Percentiles rank a stretch among this genome's conserved stretches.
These are phyloP conservation scores for Coprinopsis sp. DNA, from an alignment of 768 basidiomycete genomes.

Conservation along the genomic window DNA sequence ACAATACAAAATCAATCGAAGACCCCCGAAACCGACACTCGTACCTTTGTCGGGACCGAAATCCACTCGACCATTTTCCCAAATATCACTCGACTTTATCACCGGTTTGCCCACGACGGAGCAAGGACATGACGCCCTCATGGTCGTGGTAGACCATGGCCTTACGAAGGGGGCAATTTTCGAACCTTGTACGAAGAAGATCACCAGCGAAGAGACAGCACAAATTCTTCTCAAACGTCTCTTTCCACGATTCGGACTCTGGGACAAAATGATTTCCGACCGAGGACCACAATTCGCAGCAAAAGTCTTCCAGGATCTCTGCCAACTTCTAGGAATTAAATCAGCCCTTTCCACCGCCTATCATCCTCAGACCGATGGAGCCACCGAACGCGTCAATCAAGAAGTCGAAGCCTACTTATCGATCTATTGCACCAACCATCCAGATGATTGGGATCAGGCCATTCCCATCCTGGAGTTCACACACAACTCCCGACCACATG, in stretches of 20 bases:
- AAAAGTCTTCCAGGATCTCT: constrained; percentile 16
- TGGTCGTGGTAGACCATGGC: constrained; percentile 8
- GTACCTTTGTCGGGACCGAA: neutral
- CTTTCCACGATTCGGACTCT: constrained; percentile 7
- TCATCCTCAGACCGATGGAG: constrained; percentile 28
- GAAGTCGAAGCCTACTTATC: constrained; percentile 18
- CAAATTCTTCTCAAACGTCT: neutral
- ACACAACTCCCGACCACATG: constrained; percentile 14
- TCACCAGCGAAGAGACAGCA: constrained; percentile 5
- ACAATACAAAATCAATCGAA: constrained; percentile 11
- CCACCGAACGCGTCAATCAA: constrained; percentile 19
- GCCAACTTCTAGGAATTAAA: constrained; percentile 14
- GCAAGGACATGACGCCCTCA: neutral
- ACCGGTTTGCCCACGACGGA: constrained; percentile 5
- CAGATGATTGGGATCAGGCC: constrained; percentile 9
- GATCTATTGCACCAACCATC: constrained; percentile 15
- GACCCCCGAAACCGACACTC: constrained; percentile 8
- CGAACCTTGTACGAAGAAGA: neutral
- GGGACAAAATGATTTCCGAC: constrained; percentile 13
- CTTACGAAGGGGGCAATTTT: constrained; percentile 4
- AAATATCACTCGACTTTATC: constrained; percentile 3
- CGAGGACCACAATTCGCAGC: constrained; percentile 21
- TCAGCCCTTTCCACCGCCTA: constrained; percentile 27
- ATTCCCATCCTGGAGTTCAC: constrained; percentile 14
- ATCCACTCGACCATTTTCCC: neutral